Conservation (phyloP, 1,139 yeast genomes). For the Casaregolazyma suthepensis region DNA sequence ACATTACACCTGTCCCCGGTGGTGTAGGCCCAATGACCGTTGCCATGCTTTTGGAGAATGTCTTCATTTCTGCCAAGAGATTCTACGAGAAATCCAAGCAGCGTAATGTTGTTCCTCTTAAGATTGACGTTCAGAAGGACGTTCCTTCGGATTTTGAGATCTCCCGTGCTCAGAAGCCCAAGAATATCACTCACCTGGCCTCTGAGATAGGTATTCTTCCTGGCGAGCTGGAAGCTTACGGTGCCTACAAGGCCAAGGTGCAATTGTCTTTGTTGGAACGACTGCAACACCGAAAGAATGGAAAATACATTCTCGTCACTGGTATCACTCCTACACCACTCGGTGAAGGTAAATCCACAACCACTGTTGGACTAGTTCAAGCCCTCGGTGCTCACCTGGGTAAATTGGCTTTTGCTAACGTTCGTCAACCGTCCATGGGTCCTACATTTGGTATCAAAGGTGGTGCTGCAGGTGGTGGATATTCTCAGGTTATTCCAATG, state of each 20-base stretch:
- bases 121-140: slow-evolving; percentile 61
- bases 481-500: slow-evolving; percentile 98
- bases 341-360: slow-evolving; percentile 97
- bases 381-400: slow-evolving; percentile 90
- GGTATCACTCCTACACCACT: slow-evolving; percentile 98
- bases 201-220: slow-evolving; percentile 76
- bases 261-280: slow-evolving; percentile 69
- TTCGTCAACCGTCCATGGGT: slow-evolving; percentile 98
- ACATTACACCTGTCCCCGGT: slow-evolving; percentile 96
- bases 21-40: slow-evolving; percentile 99
- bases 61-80: slow-evolving; percentile 70
- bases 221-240: slow-evolving; percentile 84
- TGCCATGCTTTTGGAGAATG: slow-evolving; percentile 89
- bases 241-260: slow-evolving; percentile 89
- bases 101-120: slow-evolving; percentile 46
- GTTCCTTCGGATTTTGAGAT: slow-evolving; percentile 95
- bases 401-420: slow-evolving; percentile 86
- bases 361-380: slow-evolving; percentile 94
- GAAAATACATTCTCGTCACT: slow-evolving; percentile 87
- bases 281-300: slow-evolving; percentile 60
- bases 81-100: slow-evolving; percentile 29
- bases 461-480: slow-evolving; percentile 99
- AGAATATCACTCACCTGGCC: slow-evolving; percentile 76
- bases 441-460: slow-evolving; percentile 99
- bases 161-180: slow-evolving; percentile 84